These are phyloP conservation scores for Fragilaria crotonensis DNA, from an alignment of 108 stramenopile genomes.

Conservation along the genomic window DNA sequence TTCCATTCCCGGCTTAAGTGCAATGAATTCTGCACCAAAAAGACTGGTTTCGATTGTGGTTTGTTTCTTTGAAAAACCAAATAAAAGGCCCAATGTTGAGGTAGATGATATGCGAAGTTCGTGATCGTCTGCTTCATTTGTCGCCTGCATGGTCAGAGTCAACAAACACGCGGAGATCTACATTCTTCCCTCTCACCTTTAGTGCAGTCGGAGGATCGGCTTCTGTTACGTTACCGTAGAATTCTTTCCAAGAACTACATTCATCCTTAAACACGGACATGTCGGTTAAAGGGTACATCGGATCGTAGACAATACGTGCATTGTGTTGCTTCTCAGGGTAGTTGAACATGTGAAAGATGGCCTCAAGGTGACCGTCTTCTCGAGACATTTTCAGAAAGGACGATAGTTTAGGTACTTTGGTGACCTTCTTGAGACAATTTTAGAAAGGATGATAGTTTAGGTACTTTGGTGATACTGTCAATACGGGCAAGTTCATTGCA, in stretches of 20 bases:
- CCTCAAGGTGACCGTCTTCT: slow-evolving; percentile 2
- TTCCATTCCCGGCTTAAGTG: slow-evolving; percentile 33
- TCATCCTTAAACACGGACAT: no score
- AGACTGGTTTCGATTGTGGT: slow-evolving; percentile 13
- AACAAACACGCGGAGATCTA: slow-evolving; percentile 6
- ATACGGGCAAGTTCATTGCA: no score
- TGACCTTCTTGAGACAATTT: no score
- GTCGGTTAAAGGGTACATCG: slow-evolving; percentile 8
- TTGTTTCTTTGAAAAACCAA: slow-evolving; percentile 38
- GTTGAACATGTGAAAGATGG: not conserved
- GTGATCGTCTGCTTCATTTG: slow-evolving; percentile 10
- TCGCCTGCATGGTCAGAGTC: slow-evolving; percentile 40
- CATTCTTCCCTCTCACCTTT: not conserved
- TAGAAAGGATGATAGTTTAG: no score
- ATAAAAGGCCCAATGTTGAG: slow-evolving; percentile 23
- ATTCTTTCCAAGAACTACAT: slow-evolving; percentile 2
- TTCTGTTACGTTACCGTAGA: slow-evolving; percentile 3
- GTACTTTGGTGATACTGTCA: no score
- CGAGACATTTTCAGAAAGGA: no score
- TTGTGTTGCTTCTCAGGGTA: not conserved
- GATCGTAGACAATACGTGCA: slow-evolving; percentile 7
- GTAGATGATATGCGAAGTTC: slow-evolving; percentile 23
- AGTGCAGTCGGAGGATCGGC: not conserved
- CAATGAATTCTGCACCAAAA: slow-evolving; percentile 28
- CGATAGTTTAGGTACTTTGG: no score